These are phyloP conservation scores for Scedosporium aurantiacum DNA, from an alignment of 2,329 filamentous ascomycete species.

Conservation along the genomic window DNA sequence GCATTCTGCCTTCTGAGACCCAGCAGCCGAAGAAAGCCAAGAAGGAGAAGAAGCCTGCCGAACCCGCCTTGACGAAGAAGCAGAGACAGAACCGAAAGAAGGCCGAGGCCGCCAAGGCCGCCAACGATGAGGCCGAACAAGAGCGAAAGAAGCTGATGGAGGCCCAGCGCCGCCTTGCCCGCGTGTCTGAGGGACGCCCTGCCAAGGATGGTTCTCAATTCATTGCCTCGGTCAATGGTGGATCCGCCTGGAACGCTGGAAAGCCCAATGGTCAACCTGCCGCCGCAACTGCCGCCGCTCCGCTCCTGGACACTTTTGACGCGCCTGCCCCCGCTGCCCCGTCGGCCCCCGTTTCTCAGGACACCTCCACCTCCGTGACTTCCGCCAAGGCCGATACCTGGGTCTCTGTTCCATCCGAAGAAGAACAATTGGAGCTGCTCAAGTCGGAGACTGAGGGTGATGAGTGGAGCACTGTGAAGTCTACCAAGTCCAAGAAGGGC, in stretches of 20 bases:
- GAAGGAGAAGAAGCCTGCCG: conserved; percentile 50
- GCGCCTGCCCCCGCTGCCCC: conserved; percentile 3
- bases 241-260: conserved; percentile 32
- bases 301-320: conserved; percentile 47
- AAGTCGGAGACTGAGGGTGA: conserved; percentile 30
- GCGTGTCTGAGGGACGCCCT: conserved; percentile 70
- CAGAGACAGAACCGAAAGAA: conserved; percentile 88
- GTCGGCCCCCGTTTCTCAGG: conserved; percentile 15
- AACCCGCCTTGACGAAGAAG: conserved; percentile 79
- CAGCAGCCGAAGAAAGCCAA: conserved; percentile 51
- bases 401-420: conserved; percentile 46
- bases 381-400: conserved; percentile 29
- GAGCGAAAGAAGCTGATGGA: conserved; percentile 67
- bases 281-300: conserved; percentile 24
- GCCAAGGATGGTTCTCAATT: conserved; percentile 68
- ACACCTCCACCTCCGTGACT: conserved; percentile 20
- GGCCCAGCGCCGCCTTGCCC: conserved; percentile 70
- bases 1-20: conserved; percentile 52
- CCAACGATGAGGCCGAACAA: conserved; percentile 67
- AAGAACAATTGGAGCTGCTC: conserved; percentile 50
- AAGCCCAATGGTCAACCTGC: conserved; percentile 19
- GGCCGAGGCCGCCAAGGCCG: conserved; percentile 65
- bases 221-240: conserved; percentile 31
- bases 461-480: conserved; percentile 51
- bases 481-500: conserved; percentile 25